Conservation (phyloP, 768 basidiomycete species). For the Phaeolepiota aurea region DNA sequence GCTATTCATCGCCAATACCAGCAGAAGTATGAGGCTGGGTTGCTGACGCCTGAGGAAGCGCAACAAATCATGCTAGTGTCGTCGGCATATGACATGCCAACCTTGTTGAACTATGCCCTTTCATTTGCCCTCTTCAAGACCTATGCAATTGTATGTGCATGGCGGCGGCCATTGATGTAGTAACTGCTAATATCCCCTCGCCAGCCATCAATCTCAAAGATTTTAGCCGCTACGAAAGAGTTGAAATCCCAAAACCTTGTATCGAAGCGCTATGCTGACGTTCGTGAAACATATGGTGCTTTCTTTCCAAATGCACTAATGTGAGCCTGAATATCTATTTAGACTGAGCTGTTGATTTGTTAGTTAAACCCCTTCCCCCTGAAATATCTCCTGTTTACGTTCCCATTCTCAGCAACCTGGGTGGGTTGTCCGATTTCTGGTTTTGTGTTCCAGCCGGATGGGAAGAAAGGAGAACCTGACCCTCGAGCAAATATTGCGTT, state of each 20-base stretch:
- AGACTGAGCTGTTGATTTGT: conserved; percentile 36
- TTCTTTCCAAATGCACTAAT: not conserved
- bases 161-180: too few relatives aligned
- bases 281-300: too few relatives aligned
- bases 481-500: conserved; percentile 32
- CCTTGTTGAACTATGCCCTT: conserved; percentile 26
- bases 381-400: not conserved
- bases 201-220: conserved; percentile 37
- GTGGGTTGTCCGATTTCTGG: conserved; percentile 20
- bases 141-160: conserved; percentile 32
- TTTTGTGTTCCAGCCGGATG: not conserved
- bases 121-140: conserved; percentile 49
- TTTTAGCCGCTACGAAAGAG: conserved; percentile 32
- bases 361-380: conserved; percentile 18
- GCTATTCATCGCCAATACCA: conserved; percentile 31
- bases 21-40: conserved; percentile 19
- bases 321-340: conserved; percentile 3
- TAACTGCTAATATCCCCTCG: not conserved
- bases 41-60: conserved; percentile 35
- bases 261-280: conserved; percentile 39
- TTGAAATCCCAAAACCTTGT: conserved; percentile 26
- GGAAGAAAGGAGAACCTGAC: conserved; percentile 16
- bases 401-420: conserved; percentile 17
- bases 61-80: conserved; percentile 30
- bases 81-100: conserved; percentile 35